Conservation (phyloP, 805 yeast species). For the Cyberlindnera japonica region DNA sequence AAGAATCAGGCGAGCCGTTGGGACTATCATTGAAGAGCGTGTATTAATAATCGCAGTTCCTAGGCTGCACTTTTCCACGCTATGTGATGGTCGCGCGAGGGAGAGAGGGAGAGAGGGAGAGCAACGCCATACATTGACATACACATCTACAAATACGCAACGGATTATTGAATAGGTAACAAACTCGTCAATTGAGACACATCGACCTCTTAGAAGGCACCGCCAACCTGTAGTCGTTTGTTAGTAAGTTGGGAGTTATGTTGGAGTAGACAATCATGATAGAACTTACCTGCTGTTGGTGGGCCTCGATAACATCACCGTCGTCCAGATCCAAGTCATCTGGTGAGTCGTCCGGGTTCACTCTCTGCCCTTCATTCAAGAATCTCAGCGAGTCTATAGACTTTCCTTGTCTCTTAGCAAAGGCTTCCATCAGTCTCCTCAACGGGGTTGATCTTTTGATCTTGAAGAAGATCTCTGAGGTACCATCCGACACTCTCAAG, state of each 20-base stretch:
- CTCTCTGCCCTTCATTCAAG: constrained; percentile 89
- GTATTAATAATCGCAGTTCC: too few species aligned
- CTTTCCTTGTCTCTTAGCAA: constrained; percentile 97
- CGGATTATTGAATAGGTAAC: too few species aligned
- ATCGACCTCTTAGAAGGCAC: constrained; percentile 6
- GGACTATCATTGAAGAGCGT: too few species aligned
- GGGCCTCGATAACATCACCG: constrained; percentile 95
- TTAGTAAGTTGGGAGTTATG: constrained; percentile 15
- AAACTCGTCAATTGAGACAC: neutral
- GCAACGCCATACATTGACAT: too few species aligned
- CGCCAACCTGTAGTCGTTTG: constrained; percentile 18
- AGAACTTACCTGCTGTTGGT: constrained; percentile 87
- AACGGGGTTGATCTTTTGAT: constrained; percentile 90
- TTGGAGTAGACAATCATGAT: neutral
- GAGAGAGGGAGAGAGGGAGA: too few species aligned
- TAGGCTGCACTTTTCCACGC: too few species aligned
- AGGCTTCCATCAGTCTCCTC: constrained; percentile 94
- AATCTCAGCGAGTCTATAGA: constrained; percentile 78
- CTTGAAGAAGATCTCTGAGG: constrained; percentile 92
- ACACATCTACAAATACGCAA: too few species aligned
- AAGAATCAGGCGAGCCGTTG: too few species aligned
- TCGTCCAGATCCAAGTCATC: constrained; percentile 91
- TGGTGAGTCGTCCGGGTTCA: constrained; percentile 86
- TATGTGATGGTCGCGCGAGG: too few species aligned
- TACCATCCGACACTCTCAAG: constrained; percentile 90